Evolutionary conservation across 169 alveolate species (phyloP).

Genomic region (Ichthyophthirius multifiliis): DNA sequence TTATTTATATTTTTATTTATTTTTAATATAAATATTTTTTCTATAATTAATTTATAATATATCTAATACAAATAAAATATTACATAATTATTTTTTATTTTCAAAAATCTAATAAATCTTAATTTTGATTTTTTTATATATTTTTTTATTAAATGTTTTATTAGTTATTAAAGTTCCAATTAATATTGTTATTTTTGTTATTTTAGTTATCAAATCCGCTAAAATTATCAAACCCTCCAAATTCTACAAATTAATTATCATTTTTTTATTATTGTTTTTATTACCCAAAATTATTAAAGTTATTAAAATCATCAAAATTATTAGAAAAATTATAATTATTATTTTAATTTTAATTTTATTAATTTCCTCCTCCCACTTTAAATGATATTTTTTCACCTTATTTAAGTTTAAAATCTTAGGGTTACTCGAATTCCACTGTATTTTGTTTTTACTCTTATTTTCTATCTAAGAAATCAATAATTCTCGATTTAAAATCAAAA

Average conservation of each 20-base stretch:
- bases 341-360: no score
- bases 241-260: background rate
- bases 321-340: no score
- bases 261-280: background rate
- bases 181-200: background rate
- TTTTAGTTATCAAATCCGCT: background rate
- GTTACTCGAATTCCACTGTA: background rate
- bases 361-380: background rate
- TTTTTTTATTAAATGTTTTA: no score
- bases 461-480: background rate
- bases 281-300: background rate
- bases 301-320: background rate
- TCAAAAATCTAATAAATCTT: no score
- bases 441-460: background rate
- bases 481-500: constrained; percentile 3
- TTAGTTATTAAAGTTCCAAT: background rate
- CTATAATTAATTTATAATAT: no score
- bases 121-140: no score
- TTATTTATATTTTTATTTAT: no score
- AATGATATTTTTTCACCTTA: background rate
- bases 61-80: no score
- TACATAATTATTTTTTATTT: no score
- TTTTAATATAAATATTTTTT: no score
- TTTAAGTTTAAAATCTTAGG: background rate
- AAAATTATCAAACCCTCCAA: background rate